These are phyloP conservation scores for Pythium biforme DNA, from an alignment of 352 stramenopile genomes.

Conservation along the genomic window DNA sequence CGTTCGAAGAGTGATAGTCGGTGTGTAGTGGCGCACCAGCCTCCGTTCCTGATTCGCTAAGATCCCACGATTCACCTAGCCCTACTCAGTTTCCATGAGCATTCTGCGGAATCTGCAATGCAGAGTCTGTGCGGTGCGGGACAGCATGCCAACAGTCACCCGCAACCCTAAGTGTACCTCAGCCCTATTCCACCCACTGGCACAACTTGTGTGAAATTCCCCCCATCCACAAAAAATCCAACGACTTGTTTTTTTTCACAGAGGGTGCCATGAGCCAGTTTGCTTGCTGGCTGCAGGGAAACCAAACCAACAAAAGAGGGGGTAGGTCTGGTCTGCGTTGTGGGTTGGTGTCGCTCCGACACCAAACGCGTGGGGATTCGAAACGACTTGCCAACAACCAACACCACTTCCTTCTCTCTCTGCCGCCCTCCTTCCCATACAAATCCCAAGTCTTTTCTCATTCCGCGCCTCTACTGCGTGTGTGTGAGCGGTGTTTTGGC, in stretches of 20 bases:
- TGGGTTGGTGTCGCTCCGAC: not conserved
- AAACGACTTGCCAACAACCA: slow-evolving; percentile 5
- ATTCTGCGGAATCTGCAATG: not conserved
- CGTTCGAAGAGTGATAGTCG: slow-evolving; percentile 4
- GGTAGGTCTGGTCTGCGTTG: not conserved
- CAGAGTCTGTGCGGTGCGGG: not conserved
- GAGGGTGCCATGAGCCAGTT: not conserved
- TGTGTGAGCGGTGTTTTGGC: not conserved
- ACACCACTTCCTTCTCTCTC: not conserved
- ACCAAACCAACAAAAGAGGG: not conserved
- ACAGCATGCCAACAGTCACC: not conserved
- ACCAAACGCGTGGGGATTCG: not conserved
- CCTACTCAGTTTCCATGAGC: slow-evolving; percentile 7
- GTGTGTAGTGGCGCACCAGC: not conserved
- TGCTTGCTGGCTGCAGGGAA: not conserved
- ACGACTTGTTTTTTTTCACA: not conserved
- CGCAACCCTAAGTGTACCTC: not conserved
- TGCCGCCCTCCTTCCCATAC: slow-evolving; percentile 3
- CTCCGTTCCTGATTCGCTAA: slow-evolving; percentile 6
- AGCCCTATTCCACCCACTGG: not conserved
- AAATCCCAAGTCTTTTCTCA: slow-evolving; percentile 6
- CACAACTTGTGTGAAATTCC: not conserved
- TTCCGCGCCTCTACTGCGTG: not conserved
- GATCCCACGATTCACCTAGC: not conserved
- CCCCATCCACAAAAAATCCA: not conserved